Percentiles rank a stretch among this genome's conserved stretches.
phyloP scores from a whole-genome alignment of 177 flowering plant species.

The Viscum album region DNA sequence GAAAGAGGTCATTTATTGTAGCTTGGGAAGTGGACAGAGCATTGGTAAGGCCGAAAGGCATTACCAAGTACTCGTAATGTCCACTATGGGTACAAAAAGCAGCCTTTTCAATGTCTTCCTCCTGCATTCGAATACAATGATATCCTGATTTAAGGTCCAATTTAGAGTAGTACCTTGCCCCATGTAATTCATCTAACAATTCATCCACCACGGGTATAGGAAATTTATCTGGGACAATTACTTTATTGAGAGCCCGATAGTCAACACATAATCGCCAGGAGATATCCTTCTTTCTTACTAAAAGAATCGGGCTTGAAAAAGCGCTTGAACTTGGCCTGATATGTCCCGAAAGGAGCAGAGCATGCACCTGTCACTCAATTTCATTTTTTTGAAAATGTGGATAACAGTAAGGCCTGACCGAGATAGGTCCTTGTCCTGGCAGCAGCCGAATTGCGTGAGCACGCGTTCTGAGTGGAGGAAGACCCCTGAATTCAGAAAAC shows the following conservation, averaged over 20 bases:
- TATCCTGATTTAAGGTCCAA: not conserved
- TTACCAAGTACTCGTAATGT: not conserved
- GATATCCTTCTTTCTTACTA: not conserved
- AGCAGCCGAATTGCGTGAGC: no score
- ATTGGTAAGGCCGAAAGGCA: not conserved
- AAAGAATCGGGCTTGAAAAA: not conserved
- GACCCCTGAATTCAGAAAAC: no score
- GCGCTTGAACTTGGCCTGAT: not conserved
- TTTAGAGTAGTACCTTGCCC: not conserved
- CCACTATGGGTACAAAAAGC: not conserved
- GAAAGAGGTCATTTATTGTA: not conserved
- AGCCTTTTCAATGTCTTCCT: not conserved
- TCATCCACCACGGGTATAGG: not conserved
- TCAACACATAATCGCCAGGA: not conserved
- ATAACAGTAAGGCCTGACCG: not conserved
- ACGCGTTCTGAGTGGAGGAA: no score
- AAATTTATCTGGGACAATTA: not conserved
- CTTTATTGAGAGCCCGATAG: not conserved
- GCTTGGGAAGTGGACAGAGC: not conserved
- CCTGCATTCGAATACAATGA: not conserved
- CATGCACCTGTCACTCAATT: not conserved
- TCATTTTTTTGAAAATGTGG: not conserved
- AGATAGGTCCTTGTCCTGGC: not conserved
- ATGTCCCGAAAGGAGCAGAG: not conserved
- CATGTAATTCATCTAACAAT: not conserved